phyloP scores from a whole-genome alignment of 1,284 basidiomycete species.

The Ceratobasidium theobromae region DNA sequence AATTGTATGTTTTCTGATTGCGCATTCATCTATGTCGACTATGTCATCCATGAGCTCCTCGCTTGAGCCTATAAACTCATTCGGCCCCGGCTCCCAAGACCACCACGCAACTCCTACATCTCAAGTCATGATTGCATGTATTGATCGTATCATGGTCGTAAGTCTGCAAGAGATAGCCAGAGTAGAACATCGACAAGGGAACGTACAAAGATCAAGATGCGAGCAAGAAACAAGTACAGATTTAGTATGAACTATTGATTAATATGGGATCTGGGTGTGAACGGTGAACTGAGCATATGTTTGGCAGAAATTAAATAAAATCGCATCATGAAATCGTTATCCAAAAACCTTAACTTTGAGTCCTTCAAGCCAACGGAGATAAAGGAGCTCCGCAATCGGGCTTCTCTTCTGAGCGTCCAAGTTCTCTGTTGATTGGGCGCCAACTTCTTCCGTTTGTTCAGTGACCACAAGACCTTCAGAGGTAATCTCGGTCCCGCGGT shows the following conservation, averaged over 20 bases:
- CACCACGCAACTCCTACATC: background rate
- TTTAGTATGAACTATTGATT: constrained; percentile 14
- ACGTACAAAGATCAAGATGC: background rate
- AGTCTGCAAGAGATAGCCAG: background rate
- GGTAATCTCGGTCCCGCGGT: constrained; percentile 79
- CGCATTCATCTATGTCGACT: constrained; percentile 31
- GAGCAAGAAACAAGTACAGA: constrained; percentile 1
- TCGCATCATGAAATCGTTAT: constrained; percentile 45
- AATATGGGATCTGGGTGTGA: background rate
- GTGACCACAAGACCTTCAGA: constrained; percentile 74
- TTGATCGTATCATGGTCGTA: background rate
- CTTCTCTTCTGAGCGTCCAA: constrained; percentile 43
- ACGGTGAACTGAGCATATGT: background rate
- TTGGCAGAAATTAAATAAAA: too few species aligned
- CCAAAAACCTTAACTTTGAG: constrained; percentile 75
- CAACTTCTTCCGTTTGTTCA: constrained; percentile 62
- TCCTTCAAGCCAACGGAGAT: constrained; percentile 94
- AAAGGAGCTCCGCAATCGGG: constrained; percentile 90
- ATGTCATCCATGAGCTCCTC: constrained; percentile 30
- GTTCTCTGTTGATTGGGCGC: constrained; percentile 40
- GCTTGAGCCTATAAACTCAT: background rate
- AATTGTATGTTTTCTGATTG: constrained; percentile 31
- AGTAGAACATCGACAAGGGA: background rate
- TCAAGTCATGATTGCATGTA: background rate
- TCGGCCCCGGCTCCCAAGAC: background rate